phyloP scores from a whole-genome alignment of 495 filamentous ascomycete species.

The Penicillium taxi region DNA sequence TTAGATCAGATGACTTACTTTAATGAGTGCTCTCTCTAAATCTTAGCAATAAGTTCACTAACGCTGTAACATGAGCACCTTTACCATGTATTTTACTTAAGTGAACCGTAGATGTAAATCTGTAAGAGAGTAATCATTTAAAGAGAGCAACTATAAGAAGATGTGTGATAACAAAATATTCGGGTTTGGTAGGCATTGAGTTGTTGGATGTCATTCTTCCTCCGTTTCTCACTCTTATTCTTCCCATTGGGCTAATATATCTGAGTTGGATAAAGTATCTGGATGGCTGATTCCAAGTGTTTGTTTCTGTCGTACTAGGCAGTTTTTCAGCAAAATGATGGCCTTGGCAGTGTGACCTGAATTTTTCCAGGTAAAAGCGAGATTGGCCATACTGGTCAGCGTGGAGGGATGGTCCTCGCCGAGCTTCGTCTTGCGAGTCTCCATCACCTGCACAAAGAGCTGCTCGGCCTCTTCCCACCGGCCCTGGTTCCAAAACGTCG shows the following conservation, averaged over 20 bases:
- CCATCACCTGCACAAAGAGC: background rate
- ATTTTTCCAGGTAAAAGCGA: constrained; percentile 10
- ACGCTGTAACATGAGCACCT: too few species aligned
- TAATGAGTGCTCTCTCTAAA: too few species aligned
- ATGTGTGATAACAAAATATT: too few species aligned
- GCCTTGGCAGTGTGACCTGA: background rate
- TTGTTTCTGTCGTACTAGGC: background rate
- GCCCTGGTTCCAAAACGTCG: background rate
- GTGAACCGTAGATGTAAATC: too few species aligned
- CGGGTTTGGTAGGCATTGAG: too few species aligned
- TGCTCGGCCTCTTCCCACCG: background rate
- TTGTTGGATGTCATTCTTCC: too few species aligned
- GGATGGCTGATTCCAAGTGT: background rate
- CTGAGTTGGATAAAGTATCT: background rate
- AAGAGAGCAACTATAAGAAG: too few species aligned
- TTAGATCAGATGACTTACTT: too few species aligned
- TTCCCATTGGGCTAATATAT: background rate
- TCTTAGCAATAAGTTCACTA: too few species aligned
- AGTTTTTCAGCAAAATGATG: background rate
- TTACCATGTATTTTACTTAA: too few species aligned
- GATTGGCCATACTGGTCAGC: constrained; percentile 23
- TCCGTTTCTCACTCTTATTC: too few species aligned
- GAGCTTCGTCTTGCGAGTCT: constrained; percentile 12
- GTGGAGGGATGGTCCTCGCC: constrained; percentile 31
- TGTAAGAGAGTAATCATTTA: too few species aligned